Evolutionary conservation across 2,329 filamentous ascomycete genomes (phyloP).

Genomic region (Lecanosticta acicola): DNA sequence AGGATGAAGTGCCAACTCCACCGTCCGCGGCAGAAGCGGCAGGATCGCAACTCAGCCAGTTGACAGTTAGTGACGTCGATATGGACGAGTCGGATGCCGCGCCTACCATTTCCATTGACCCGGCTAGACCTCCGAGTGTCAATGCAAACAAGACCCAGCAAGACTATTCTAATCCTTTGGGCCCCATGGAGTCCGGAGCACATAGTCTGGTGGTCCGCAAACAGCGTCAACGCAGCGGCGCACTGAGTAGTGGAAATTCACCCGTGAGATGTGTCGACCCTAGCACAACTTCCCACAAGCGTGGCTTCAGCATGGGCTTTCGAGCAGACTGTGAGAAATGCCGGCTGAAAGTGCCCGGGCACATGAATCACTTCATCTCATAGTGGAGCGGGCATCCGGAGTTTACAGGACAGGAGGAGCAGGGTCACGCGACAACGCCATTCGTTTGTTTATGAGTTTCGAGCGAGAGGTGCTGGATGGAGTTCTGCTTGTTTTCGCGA

Average conservation of each 20-base stretch:
- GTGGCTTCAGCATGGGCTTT: constrained; percentile 44
- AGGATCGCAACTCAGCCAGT: constrained; percentile 33
- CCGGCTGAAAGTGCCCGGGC: constrained; percentile 42
- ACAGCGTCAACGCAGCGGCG: constrained; percentile 33
- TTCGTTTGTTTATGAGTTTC: constrained; percentile 2
- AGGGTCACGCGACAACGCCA: background rate
- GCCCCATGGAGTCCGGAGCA: constrained; percentile 21
- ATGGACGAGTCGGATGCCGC: constrained; percentile 25
- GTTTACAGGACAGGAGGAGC: background rate
- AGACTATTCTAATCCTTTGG: constrained; percentile 13
- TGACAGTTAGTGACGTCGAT: constrained; percentile 34
- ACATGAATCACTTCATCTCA: constrained; percentile 32
- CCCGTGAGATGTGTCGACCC: constrained; percentile 12
- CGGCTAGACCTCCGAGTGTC: constrained; percentile 14
- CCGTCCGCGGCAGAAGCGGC: constrained; percentile 31
- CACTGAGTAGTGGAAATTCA: constrained; percentile 29
- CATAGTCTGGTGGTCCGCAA: constrained; percentile 28
- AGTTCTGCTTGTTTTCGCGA: background rate
- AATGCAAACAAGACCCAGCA: constrained; percentile 5
- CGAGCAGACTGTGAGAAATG: constrained; percentile 48
- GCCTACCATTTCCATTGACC: constrained; percentile 23
- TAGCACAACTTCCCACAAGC: constrained; percentile 16
- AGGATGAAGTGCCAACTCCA: constrained; percentile 33
- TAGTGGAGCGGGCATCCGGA: background rate
- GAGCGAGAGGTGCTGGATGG: constrained; percentile 17